phyloP scores from a whole-genome alignment of 23 red algal species.

The Agarophyton chilense region DNA sequence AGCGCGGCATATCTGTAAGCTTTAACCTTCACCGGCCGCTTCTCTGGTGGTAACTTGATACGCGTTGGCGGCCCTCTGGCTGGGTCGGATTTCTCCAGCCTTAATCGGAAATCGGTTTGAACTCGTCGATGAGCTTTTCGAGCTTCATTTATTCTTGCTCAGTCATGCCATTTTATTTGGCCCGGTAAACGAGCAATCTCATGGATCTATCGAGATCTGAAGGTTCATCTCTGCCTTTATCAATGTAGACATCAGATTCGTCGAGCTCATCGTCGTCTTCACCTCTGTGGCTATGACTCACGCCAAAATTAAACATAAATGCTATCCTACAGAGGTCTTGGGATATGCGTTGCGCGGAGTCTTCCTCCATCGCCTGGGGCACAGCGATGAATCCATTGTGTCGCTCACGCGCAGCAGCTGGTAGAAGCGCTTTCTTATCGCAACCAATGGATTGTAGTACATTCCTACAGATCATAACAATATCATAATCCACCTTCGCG shows the following conservation, averaged over 20 bases:
- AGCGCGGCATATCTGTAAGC: background rate
- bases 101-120: background rate
- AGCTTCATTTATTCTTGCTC: background rate
- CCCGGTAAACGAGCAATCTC: background rate
- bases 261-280: background rate
- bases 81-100: background rate
- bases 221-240: background rate
- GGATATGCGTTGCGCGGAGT: background rate
- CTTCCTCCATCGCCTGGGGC: background rate
- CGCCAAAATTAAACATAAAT: background rate
- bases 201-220: background rate
- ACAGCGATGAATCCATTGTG: constrained; percentile 9
- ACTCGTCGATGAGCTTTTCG: background rate
- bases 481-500: background rate
- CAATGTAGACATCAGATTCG: background rate
- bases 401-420: constrained; percentile 29
- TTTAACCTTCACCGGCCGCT: constrained; percentile 18
- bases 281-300: background rate
- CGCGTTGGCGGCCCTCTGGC: background rate
- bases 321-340: background rate
- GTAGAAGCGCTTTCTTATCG: constrained; percentile 4
- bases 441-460: constrained; percentile 19
- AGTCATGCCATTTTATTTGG: background rate
- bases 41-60: background rate
- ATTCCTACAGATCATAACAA: background rate